Evolutionary conservation across 2,329 filamentous ascomycete species (phyloP).

Genomic region (Aspergillus melleus): DNA sequence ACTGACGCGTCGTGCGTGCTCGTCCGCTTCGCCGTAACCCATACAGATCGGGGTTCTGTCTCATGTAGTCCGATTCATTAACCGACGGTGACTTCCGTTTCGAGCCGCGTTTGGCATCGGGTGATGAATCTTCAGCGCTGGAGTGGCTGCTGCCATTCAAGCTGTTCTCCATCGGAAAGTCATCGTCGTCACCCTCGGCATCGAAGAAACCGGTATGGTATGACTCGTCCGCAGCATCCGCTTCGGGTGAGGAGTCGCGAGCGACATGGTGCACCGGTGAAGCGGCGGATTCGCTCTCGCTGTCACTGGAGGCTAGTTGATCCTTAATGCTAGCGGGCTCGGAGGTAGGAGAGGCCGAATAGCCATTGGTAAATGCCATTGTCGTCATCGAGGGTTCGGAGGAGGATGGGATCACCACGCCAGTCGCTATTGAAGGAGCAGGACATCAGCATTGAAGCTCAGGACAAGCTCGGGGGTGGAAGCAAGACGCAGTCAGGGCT

Average conservation of each 20-base stretch:
- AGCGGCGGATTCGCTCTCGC: conserved; percentile 77
- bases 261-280: conserved; percentile 59
- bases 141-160: conserved; percentile 56
- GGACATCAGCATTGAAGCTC: conserved; percentile 45
- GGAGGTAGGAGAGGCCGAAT: conserved; percentile 26
- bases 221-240: conserved; percentile 42
- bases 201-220: conserved; percentile 39
- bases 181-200: conserved; percentile 55
- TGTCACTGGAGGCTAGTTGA: conserved; percentile 53
- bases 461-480: conserved; percentile 18
- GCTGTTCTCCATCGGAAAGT: conserved; percentile 71
- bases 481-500: conserved; percentile 22
- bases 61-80: conserved; percentile 80
- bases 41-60: conserved; percentile 91
- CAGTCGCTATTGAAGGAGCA: conserved; percentile 39
- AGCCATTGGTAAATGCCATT: conserved; percentile 38
- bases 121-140: conserved; percentile 63
- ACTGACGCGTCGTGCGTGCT: conserved; percentile 61
- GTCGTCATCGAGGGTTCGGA: conserved; percentile 32
- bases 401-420: conserved; percentile 48
- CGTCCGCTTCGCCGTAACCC: conserved; percentile 85
- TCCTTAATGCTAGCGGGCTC: conserved; percentile 27
- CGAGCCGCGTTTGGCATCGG: conserved; percentile 64
- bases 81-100: conserved; percentile 71
- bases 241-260: conserved; percentile 48